phyloP scores from a whole-genome alignment of 257 asterid species.

The Solanum lycopersicoides region DNA sequence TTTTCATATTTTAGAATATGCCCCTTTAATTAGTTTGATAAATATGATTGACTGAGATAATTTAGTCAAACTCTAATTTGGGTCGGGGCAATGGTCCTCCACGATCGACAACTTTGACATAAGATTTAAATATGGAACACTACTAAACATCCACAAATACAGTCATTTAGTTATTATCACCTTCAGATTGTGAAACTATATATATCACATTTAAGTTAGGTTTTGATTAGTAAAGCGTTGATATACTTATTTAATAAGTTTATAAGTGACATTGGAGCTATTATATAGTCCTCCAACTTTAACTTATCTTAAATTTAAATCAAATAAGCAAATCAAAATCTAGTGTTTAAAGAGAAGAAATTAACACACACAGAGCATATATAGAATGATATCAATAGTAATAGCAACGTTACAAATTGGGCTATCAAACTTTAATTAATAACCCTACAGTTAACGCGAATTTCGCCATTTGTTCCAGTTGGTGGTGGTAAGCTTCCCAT shows the following conservation, averaged over 20 bases:
- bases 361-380: not conserved
- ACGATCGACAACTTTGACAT: not conserved
- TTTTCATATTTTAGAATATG: not conserved
- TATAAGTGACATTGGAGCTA: not conserved
- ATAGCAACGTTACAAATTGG: not conserved
- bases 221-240: not conserved
- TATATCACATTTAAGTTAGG: not conserved
- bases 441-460: conserved; percentile 52
- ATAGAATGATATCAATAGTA: not conserved
- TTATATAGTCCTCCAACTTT: not conserved
- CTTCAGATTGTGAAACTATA: not conserved
- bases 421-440: not conserved
- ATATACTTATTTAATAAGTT: not conserved
- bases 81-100: not conserved
- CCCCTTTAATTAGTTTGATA: not conserved
- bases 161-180: not conserved
- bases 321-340: not conserved
- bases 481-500: conserved; percentile 52
- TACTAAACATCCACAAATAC: not conserved
- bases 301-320: not conserved
- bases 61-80: not conserved
- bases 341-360: not conserved
- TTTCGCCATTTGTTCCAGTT: conserved; percentile 30
- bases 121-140: not conserved
- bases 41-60: not conserved